Conservation (phyloP, 148 eudicot genomes). For the Pouteria glomerata region DNA sequence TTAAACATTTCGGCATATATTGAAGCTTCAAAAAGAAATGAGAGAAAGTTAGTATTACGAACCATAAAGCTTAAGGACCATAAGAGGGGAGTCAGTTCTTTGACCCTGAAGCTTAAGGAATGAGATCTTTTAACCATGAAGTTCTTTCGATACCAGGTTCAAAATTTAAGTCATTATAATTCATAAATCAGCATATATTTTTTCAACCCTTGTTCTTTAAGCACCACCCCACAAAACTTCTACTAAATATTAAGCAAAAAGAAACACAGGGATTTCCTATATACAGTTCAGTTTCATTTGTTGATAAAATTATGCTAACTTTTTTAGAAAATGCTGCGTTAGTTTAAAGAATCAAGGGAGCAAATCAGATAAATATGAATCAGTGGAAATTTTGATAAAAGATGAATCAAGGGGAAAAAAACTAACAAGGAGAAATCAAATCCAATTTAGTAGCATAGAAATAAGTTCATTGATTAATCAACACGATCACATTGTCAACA, state of each 20-base stretch:
- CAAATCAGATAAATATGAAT: no score
- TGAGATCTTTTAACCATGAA: background rate
- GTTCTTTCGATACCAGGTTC: background rate
- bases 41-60: background rate
- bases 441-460: background rate
- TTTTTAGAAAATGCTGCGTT: background rate
- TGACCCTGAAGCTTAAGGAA: background rate
- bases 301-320: background rate
- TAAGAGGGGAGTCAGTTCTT: background rate
- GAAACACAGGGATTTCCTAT: background rate
- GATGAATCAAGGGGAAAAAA: background rate
- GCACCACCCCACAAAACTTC: background rate
- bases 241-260: background rate
- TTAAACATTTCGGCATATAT: background rate
- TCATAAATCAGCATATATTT: background rate
- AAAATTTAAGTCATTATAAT: background rate
- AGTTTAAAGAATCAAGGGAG: background rate
- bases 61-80: background rate
- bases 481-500: background rate
- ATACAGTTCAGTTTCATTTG: background rate
- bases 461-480: no score
- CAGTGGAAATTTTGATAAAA: no score
- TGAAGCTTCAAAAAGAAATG: background rate
- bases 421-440: background rate
- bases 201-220: constrained; percentile 6